Conservation (phyloP, 1,139 yeast genomes). For the Taphrina pruni region DNA sequence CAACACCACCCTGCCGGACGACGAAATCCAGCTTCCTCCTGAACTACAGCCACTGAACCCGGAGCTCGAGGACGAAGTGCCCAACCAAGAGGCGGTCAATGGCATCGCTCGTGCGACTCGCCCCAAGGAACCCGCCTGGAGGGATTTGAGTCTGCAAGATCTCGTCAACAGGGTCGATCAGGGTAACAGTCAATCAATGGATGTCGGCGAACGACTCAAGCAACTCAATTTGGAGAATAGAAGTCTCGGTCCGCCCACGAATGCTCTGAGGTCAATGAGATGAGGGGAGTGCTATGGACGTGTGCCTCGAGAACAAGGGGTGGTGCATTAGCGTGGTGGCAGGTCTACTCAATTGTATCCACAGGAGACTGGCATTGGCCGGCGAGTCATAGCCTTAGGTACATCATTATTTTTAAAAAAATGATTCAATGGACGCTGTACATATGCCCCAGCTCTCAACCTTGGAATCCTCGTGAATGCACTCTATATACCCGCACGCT, state of each 20-base stretch:
- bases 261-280: conserved; percentile 1
- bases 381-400: no score
- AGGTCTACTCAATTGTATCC: no score
- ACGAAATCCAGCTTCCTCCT: conserved; percentile 50
- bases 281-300: background rate
- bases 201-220: conserved; percentile 18
- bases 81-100: conserved; percentile 48
- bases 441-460: no score
- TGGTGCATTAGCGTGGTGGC: no score
- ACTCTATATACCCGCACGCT: background rate
- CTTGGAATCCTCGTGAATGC: background rate
- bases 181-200: conserved; percentile 1
- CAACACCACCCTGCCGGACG: conserved; percentile 49
- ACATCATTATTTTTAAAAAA: no score
- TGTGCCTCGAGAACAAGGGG: background rate
- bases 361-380: no score
- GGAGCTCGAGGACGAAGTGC: conserved; percentile 53
- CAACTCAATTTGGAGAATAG: conserved; percentile 14
- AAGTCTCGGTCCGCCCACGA: conserved; percentile 14
- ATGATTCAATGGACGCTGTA: no score
- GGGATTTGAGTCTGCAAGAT: conserved; percentile 39
- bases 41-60: conserved; percentile 51
- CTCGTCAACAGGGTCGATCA: background rate
- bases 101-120: conserved; percentile 45
- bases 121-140: conserved; percentile 42